Base-by-base conservation (phyloP, 2,329 filamentous ascomycete species). In the Simplicillium sp. region DNA sequence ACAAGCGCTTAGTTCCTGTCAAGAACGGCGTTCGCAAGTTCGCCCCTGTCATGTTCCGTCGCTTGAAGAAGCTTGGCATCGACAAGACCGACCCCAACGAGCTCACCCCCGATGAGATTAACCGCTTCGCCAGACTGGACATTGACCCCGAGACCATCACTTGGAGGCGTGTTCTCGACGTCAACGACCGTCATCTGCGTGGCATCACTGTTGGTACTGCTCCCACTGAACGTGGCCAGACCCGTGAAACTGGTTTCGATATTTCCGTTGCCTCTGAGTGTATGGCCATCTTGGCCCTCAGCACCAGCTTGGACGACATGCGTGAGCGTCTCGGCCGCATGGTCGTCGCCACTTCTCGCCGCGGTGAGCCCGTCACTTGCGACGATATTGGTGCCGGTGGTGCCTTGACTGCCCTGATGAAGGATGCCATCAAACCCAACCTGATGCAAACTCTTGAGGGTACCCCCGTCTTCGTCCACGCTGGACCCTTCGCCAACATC, bases 401-500 rank as follows among this genome's bases (percentile, higher is more conserved):
- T 53, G 92, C 92, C 38, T 70, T 98, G 49, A 88, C 92, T 34
- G 90, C 89, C 25, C 72, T 98, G 54, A 96, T 98, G 86, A 92
- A 84, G 67, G 92, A 98, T 64, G 89, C 92, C 42, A 94, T 97
- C 68, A 98, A 98, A 73, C 92, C 92, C 44, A 98, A 96, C 67
- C 70, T 98, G 48, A 97, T 98, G 92, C 92, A 98, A 65, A 95
- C 87, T 25, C 71, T 98, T 40, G 92, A 98, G 62, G 92, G 92
- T 20, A 98, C 92, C 7, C 92, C 92, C 0, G 92, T 97, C 3
- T 94, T 98, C 57, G 92, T 98, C 12, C 92, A 98, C 57, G 92
- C 92, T 16, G 92, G 92, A 4, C 92, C 92, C 13, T 98, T 98
- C 55, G 92, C 92, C 57, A 98, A 98, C 64, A 98, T 98, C 61